Evolutionary conservation across 805 yeast species (phyloP).

Genomic region (Blastobotrys muscicola): DNA sequence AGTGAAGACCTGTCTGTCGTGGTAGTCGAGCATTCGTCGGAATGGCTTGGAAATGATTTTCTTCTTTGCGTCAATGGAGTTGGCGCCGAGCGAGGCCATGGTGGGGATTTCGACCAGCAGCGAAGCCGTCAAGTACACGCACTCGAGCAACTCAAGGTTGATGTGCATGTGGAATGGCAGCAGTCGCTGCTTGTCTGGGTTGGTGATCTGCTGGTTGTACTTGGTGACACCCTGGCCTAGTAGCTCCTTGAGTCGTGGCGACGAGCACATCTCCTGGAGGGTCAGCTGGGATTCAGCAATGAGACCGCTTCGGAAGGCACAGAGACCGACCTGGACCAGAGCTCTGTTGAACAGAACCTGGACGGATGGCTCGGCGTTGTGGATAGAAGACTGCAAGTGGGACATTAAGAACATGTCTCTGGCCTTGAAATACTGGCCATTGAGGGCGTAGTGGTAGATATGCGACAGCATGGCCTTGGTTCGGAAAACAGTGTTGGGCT

Average conservation of each 20-base stretch:
- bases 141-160: constrained; percentile 87
- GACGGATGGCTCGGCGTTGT: constrained; percentile 71
- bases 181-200: constrained; percentile 65
- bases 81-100: constrained; percentile 59
- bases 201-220: constrained; percentile 37
- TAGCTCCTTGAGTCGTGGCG: constrained; percentile 80
- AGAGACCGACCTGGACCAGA: constrained; percentile 87
- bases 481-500: constrained; percentile 57
- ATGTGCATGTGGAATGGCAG: constrained; percentile 98
- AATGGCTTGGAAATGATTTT: constrained; percentile 72
- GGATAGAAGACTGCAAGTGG: constrained; percentile 73
- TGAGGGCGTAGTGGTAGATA: constrained; percentile 85
- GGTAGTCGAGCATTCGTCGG: constrained; percentile 83
- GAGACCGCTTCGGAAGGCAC: constrained; percentile 87
- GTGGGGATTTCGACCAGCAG: constrained; percentile 86
- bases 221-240: constrained; percentile 87
- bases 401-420: constrained; percentile 82
- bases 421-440: constrained; percentile 73
- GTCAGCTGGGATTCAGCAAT: constrained; percentile 80
- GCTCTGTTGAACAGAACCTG: constrained; percentile 95
- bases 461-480: constrained; percentile 78
- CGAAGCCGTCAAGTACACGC: constrained; percentile 85
- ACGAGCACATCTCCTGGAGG: constrained; percentile 77
- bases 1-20: constrained; percentile 87
- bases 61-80: constrained; percentile 45